Percentiles rank a stretch among this genome's conserved stretches.
phyloP scores from a whole-genome alignment of 2,329 filamentous ascomycete species.

The Colletotrichum filicis region DNA sequence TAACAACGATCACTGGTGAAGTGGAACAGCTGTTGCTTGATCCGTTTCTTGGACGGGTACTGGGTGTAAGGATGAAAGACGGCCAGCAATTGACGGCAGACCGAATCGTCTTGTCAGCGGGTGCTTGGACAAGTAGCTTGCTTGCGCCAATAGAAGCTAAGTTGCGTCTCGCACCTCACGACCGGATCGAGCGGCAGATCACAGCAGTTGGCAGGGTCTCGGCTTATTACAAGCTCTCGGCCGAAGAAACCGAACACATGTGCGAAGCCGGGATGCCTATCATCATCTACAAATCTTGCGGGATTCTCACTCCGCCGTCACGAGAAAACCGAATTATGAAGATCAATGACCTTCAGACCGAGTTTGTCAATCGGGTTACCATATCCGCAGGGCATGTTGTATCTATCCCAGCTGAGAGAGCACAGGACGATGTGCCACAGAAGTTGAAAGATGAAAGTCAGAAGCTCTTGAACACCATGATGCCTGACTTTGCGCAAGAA shows the following conservation, averaged over 20 bases:
- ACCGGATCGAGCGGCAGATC: constrained; percentile 19
- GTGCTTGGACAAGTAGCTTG: constrained; percentile 65
- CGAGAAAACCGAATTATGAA: constrained; percentile 15
- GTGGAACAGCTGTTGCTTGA: constrained; percentile 3
- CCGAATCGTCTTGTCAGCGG: constrained; percentile 64
- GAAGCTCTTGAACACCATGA: background rate
- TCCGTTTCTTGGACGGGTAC: background rate
- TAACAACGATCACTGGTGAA: constrained; percentile 7
- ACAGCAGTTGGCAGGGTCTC: constrained; percentile 21
- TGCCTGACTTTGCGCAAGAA: background rate
- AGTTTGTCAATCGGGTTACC: constrained; percentile 15
- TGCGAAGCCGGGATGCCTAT: constrained; percentile 9
- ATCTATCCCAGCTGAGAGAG: background rate
- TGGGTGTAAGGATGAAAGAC: background rate
- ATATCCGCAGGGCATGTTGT: background rate
- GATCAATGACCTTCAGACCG: constrained; percentile 18
- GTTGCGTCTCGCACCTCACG: background rate
- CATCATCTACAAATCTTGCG: background rate
- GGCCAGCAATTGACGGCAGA: constrained; percentile 47
- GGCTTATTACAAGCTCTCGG: constrained; percentile 12
- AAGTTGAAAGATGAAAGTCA: background rate
- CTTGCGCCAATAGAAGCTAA: constrained; percentile 40
- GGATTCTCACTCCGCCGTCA: constrained; percentile 16
- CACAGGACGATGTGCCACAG: background rate
- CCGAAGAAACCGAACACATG: background rate